phyloP scores from a whole-genome alignment of 2,329 filamentous ascomycete species.

The Alternaria sp. region DNA sequence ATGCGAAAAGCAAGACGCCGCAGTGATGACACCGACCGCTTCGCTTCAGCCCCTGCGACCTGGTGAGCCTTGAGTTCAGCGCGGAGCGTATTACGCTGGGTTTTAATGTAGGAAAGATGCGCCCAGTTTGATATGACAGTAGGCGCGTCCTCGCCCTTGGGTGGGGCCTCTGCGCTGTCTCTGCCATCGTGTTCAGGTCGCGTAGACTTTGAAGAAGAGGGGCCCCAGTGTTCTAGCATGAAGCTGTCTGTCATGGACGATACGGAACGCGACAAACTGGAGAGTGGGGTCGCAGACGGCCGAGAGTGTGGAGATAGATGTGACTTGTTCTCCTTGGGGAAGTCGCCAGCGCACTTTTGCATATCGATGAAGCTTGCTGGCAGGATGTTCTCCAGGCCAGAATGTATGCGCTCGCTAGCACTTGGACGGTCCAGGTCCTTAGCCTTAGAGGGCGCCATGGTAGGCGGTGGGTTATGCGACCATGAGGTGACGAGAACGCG shows the following conservation, averaged over 20 bases:
- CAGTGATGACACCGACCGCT: conserved; percentile 43
- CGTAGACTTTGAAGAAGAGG: conserved; percentile 19
- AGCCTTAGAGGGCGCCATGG: conserved; percentile 24
- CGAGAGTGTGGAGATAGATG: conserved; percentile 22
- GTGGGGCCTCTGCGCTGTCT: conserved; percentile 15
- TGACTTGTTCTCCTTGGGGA: conserved; percentile 26
- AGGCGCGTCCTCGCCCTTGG: conserved; percentile 31
- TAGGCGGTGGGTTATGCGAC: conserved; percentile 15
- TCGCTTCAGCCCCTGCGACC: conserved; percentile 42
- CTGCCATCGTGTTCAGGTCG: conserved; percentile 14
- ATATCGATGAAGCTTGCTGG: conserved; percentile 30
- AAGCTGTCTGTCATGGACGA: conserved; percentile 47
- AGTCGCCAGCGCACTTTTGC: conserved; percentile 12
- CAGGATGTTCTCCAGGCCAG: conserved; percentile 39
- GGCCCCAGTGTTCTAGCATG: conserved; percentile 36
- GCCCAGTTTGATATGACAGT: conserved; percentile 46
- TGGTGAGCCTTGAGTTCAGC: conserved; percentile 43
- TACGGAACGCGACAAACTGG: conserved; percentile 35
- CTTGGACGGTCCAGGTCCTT: conserved; percentile 26
- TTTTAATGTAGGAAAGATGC: conserved; percentile 45
- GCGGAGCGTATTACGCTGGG: conserved; percentile 42
- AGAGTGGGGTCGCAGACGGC: conserved; percentile 29
- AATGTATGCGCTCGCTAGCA: conserved; percentile 22
- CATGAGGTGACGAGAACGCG: conserved; percentile 17
- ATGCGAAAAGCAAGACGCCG: conserved; percentile 48